phyloP scores from a whole-genome alignment of 1,284 basidiomycete genomes.

The Stereum hirsutum region DNA sequence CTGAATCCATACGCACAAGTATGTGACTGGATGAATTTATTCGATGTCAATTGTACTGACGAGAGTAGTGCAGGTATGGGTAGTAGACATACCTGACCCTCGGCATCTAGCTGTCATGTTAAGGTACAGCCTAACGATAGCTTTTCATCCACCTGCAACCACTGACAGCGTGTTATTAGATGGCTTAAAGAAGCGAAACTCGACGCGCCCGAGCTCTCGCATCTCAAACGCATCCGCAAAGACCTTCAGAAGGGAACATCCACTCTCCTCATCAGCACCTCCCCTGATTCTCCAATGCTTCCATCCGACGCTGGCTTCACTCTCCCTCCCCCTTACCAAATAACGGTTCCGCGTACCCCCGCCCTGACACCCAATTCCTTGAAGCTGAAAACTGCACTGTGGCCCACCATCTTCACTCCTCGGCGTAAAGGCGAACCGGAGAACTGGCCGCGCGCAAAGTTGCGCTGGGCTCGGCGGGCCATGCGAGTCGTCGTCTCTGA shows the following conservation, averaged over 20 bases:
- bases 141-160: not conserved
- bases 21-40: constrained; percentile 10
- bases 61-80: constrained; percentile 64
- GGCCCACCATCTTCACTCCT: constrained; percentile 80
- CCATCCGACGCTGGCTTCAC: constrained; percentile 24
- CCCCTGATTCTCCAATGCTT: constrained; percentile 18
- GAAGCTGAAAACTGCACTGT: constrained; percentile 54
- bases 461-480: constrained; percentile 69
- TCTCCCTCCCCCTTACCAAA: constrained; percentile 40
- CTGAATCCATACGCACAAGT: constrained; percentile 50
- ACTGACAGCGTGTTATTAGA: constrained; percentile 26
- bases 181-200: constrained; percentile 56
- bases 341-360: constrained; percentile 59
- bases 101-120: constrained; percentile 54
- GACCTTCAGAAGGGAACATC: constrained; percentile 28
- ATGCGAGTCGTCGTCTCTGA: constrained; percentile 42
- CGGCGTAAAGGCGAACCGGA: constrained; percentile 60
- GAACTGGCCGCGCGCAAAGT: constrained; percentile 56
- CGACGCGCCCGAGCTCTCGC: constrained; percentile 52
- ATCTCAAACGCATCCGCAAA: constrained; percentile 76
- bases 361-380: constrained; percentile 69
- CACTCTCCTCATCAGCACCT: constrained; percentile 43
- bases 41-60: constrained; percentile 2
- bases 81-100: constrained; percentile 72
- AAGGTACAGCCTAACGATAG: constrained; percentile 35